Conservation (phyloP, 495 filamentous ascomycete genomes). For the Aspergillus leporis region DNA sequence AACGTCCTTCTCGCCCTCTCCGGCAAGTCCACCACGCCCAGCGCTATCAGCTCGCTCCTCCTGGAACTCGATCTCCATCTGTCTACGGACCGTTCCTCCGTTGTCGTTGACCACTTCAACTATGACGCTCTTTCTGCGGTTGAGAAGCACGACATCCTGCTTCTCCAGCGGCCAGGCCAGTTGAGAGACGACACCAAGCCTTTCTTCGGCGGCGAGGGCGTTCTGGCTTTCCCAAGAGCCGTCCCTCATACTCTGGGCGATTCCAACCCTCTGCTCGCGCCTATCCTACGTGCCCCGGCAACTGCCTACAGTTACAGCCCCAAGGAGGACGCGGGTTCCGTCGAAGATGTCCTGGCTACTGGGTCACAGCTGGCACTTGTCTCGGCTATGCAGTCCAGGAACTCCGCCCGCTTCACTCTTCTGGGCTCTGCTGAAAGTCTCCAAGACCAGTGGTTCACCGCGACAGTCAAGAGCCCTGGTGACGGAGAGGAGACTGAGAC, state of each 20-base stretch:
- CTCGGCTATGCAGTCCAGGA: constrained; percentile 83
- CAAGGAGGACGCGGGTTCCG: constrained; percentile 73
- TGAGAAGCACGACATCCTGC: constrained; percentile 86
- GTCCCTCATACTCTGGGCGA: constrained; percentile 80
- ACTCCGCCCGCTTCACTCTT: constrained; percentile 87
- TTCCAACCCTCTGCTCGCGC: constrained; percentile 69
- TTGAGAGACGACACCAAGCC: constrained; percentile 70
- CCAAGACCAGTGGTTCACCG: constrained; percentile 87
- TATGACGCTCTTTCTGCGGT: constrained; percentile 74
- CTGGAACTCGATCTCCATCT: constrained; percentile 90
- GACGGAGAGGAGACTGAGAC: constrained; percentile 58
- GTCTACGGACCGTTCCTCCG: constrained; percentile 75
- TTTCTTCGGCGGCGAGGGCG: constrained; percentile 69
- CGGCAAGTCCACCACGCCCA: constrained; percentile 68
- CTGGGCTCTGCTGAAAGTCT: constrained; percentile 85
- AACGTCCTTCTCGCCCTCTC: constrained; percentile 92
- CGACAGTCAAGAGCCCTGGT: constrained; percentile 65
- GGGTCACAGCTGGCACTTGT: constrained; percentile 81
- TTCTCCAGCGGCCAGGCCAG: constrained; percentile 64
- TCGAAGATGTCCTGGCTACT: constrained; percentile 81
- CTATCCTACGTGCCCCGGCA: constrained; percentile 75
- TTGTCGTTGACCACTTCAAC: constrained; percentile 94
- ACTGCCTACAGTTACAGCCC: constrained; percentile 94
- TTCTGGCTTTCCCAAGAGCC: constrained; percentile 78
- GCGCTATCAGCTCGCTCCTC: constrained; percentile 79